Conservation (phyloP, 768 basidiomycete species). For the Kwoniella shandongensis region DNA sequence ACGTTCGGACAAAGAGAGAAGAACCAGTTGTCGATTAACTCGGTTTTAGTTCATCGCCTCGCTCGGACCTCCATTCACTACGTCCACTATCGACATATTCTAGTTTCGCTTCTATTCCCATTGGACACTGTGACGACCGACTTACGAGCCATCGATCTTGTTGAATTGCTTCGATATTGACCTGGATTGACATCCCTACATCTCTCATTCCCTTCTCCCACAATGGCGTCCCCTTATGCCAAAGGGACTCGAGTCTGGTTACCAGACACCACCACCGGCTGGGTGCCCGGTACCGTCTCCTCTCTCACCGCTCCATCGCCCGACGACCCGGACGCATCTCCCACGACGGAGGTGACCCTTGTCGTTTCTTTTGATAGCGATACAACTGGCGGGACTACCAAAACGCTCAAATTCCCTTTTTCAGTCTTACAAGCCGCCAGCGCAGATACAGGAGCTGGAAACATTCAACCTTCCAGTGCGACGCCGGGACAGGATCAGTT, state of each 20-base stretch:
- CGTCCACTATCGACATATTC: too few relatives aligned
- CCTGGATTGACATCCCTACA: slow-evolving; percentile 9
- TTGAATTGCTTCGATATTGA: too few relatives aligned
- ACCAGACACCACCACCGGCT: slow-evolving; percentile 45
- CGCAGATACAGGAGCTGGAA: slow-evolving; percentile 23
- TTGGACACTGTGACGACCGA: too few relatives aligned
- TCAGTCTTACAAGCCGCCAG: slow-evolving; percentile 28
- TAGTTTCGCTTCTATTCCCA: too few relatives aligned
- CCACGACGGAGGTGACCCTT: slow-evolving; percentile 32
- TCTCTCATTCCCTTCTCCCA: background rate
- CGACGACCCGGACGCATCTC: slow-evolving; percentile 23
- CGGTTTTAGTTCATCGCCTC: background rate
- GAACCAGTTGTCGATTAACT: slow-evolving; percentile 3
- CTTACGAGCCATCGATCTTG: too few relatives aligned
- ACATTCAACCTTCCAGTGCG: slow-evolving; percentile 26
- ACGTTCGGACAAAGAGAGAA: background rate
- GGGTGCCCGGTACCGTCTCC: slow-evolving; percentile 47
- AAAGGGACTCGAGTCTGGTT: slow-evolving; percentile 53
- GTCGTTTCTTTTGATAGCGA: slow-evolving; percentile 28
- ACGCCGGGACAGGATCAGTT: slow-evolving; percentile 56
- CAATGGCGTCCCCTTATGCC: slow-evolving; percentile 42
- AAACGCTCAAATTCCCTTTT: slow-evolving; percentile 39
- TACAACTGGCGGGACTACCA: slow-evolving; percentile 10
- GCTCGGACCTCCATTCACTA: slow-evolving; percentile 14
- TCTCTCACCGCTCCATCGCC: slow-evolving; percentile 38